Evolutionary conservation across 441 rosid species (phyloP), one percentile per base, ranked within the genome.

Genomic region (Erodium moschatum): DNA sequence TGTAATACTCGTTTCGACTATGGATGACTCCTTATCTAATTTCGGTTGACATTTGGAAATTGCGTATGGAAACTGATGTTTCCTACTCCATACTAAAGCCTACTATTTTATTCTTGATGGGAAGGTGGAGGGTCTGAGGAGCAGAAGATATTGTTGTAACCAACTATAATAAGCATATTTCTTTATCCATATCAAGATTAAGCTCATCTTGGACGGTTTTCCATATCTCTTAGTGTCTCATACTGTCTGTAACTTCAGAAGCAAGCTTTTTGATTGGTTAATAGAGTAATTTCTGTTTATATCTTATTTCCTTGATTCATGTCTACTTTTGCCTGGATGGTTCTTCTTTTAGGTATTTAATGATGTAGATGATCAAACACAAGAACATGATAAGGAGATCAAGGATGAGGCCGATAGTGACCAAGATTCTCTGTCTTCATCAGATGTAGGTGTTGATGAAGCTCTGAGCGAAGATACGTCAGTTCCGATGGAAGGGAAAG

Each of bases 321-420:
- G 19, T 15, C 29, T 38, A 24, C 64, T 69, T 66, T 13, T 58
- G 44, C 70, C 27, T 67, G 67, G 73, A 9, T 61, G 70, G n/a
- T 64, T 0, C 68, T 76, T 72, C 11, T 40, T 71, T 64, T 69
- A 88, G 94, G 81, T 70, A 50, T 33, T 65, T 65, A 27, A 67
- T 35, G 82, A 73, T 69, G 31, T 74, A 71, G 85, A 73, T 67
- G 65, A 65, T 67, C 74, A 80, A 56, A 74, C 80, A 67, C 76
- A 85, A 88, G 86, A 79, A 74, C 80, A 73, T 69, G 77, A 67
- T 62, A 73, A 72, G 76, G 74, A 52, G 73, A 75, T 75, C 69
- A 83, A 67, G 74, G 77, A 62, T 61, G 79, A 83, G 69, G 11
- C 42, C 31, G 29, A 20, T 20, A 58, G 19, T 20, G 82, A 75